Evolutionary conservation across 331 rosid genomes (phyloP), one percentile per base, ranked within the genome.

Genomic region (Erythrophleum ivorense): DNA sequence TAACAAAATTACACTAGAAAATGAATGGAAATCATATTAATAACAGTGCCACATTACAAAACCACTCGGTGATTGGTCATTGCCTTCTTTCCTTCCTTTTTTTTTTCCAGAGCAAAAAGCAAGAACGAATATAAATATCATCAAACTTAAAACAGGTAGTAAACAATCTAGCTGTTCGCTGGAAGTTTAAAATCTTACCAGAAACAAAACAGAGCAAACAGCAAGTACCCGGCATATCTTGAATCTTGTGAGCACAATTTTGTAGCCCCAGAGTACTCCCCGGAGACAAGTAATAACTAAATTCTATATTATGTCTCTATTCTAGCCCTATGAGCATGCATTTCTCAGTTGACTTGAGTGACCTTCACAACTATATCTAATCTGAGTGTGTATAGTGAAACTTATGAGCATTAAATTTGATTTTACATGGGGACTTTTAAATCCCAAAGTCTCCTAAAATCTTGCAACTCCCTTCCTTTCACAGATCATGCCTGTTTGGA

Each of bases 261-360:
- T 59, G 79, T 49, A 84, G 36, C 80, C 77, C 76, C 3, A 33
- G 50, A 65, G 65, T 36, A 49, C 63, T 49, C 74, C 73, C 65
- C 19, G 43, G 48, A 67, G 54, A 18, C 75, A 80, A 69, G 57
- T 14, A 55, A 52, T 24, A 71, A 62, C 48, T 11, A 18, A 29
- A 33, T 81, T 75, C 53, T 70, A 58, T 48, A 33, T 48, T 1
- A 59, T 31, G 31, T 43, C 40, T 33, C 72, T 5, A 43, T 19
- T 68, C 36, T 16, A 8, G 71, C 10, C 31, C 64, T 36, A 12
- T 38, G 11, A 71, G 75, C 36, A 2, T 29, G 57, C 52, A 63
- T 41, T 64, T 16, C 59, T 52, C 24, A 59, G 55, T 48, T 29
- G 14, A 72, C 4, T 36, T 29, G 14, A 58, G 29, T 70, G 50